Base-by-base conservation (phyloP, 805 yeast genomes). In the Tetrapisispora fleetii region DNA sequence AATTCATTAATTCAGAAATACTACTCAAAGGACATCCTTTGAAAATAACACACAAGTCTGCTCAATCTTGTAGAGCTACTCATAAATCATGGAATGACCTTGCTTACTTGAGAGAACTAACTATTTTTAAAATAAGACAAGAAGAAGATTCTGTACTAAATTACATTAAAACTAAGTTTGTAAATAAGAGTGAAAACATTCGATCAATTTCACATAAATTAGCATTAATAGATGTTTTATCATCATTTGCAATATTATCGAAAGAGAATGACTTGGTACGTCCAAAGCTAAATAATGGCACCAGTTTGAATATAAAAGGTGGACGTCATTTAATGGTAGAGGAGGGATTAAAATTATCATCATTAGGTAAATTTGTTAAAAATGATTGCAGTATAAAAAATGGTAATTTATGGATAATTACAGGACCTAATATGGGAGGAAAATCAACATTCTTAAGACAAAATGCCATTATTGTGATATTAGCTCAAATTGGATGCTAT, bases 321-420 rank as follows among this genome's bases (percentile, higher is more conserved):
- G 98, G 98, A 0, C 71, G 96, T 30, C 98, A 93, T 63, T 60
- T 86, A 14, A 89, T 88, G 16, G 98, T 91, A 2, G 97, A 91
- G 59, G 77, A 80, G 33, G 86, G 87, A 1, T 67, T 85, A 48
- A 72, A 68, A 42, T 62, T 68, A 1, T 67, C 68, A 22, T 77
- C 81, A 1, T 52, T 63, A 32, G 64, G 60, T 45, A 53, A 52
- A 10, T 68, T 68, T 50, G 58, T 60, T 5, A 51, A 57, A 11
- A 68, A 68, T 51, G 67, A 64, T 46, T 65, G 70, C 50, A n/a
- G 39, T 4, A 36, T 67, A 32, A 39, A 50, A 2, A 48, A 55
- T 8, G 53, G 64, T 40, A 53, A 65, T 5, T 58, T 76, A 2
- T 75, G 85, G 71, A 72, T 87, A 17, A 78, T 87, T n/a, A 83